Evolutionary conservation across 208 protist genomes (phyloP), one percentile per base, ranked within the genome.

Genomic region (Polymyxa betae): DNA sequence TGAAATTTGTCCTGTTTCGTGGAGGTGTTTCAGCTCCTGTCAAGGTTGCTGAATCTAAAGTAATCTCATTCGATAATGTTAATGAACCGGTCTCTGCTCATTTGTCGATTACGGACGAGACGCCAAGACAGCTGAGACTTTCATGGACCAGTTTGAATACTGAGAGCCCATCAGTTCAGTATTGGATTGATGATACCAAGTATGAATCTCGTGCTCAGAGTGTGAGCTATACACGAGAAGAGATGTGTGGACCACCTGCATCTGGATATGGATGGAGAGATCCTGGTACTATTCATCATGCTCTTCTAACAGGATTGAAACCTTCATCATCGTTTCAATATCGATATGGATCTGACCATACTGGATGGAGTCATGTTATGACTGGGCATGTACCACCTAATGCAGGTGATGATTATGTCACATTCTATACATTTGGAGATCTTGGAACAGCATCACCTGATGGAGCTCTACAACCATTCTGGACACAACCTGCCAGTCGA

Each of bases 181-280:
- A 43, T 16, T n/a, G 72, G n/a, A 35, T 35, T 35, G 72, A n/a
- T 82, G 5, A 20, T 5, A 60, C 5, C 5, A 5, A 60, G 24
- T 60, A 29, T 24, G 24, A 5, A 60, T 60, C 49, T n/a, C 5
- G 35, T n/a, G 72, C 72, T n/a, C 5, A 5, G 12, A 82, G 16
- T 20, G n/a, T 35, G 35, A 82, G 16, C 72, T 82, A 82, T 35
- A 82, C 16, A 43, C 72, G n/a, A 35, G 72, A 43, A 5, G 72
- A 82, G n/a, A 82, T 82, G 72, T 82, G 72, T 82, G 72, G 72
- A 12, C 35, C 72, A 35, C 72, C 72, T 45, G 72, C 72, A 43
- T 35, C 72, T 43, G 40, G 35, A 43, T 35, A 45, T 43, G 72
- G 72, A 35, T 82, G 72, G 72, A 82, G n/a, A 35, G 72, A 82